Evolutionary conservation across 2,329 filamentous ascomycete species (phyloP).

Genomic region (Malbranchea zuffiana): DNA sequence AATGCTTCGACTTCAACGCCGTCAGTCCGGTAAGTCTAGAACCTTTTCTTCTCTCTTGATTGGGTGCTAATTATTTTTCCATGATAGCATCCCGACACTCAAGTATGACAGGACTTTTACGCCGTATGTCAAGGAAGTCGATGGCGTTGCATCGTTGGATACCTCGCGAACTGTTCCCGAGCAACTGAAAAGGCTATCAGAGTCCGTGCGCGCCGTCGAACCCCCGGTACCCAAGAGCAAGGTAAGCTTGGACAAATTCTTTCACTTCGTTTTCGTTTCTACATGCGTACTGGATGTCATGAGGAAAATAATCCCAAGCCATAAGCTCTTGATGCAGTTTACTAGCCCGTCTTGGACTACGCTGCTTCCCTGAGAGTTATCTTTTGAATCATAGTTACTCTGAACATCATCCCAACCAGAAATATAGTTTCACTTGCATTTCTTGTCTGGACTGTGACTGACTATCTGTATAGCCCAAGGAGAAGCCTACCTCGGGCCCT

Average conservation of each 20-base stretch:
- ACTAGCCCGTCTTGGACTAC: slow-evolving; percentile 67
- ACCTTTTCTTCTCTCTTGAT: background rate
- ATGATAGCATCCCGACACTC: slow-evolving; percentile 41
- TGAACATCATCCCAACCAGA: slow-evolving; percentile 41
- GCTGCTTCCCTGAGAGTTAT: slow-evolving; percentile 59
- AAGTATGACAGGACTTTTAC: slow-evolving; percentile 38
- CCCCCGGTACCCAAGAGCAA: slow-evolving; percentile 38
- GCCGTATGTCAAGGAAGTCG: slow-evolving; percentile 44
- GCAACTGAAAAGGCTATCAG: slow-evolving; percentile 32
- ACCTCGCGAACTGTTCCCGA: slow-evolving; percentile 39
- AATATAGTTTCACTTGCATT: slow-evolving; percentile 9
- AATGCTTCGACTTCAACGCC: no score
- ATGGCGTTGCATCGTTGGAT: slow-evolving; percentile 45
- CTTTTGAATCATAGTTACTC: slow-evolving; percentile 61
- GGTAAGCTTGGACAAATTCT: slow-evolving; percentile 42
- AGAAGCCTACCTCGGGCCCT: slow-evolving; percentile 59
- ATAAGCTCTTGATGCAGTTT: slow-evolving; percentile 58
- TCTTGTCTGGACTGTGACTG: slow-evolving; percentile 10
- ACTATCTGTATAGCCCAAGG: slow-evolving; percentile 23
- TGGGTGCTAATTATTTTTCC: background rate
- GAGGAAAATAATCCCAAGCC: slow-evolving; percentile 68
- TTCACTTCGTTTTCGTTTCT: slow-evolving; percentile 8
- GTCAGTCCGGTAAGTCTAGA: no score
- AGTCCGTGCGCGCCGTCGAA: slow-evolving; percentile 44
- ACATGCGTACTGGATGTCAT: slow-evolving; percentile 35